These are phyloP conservation scores for Medicago truncatula DNA, from an alignment of 306 rosid species.

Conservation along the genomic window DNA sequence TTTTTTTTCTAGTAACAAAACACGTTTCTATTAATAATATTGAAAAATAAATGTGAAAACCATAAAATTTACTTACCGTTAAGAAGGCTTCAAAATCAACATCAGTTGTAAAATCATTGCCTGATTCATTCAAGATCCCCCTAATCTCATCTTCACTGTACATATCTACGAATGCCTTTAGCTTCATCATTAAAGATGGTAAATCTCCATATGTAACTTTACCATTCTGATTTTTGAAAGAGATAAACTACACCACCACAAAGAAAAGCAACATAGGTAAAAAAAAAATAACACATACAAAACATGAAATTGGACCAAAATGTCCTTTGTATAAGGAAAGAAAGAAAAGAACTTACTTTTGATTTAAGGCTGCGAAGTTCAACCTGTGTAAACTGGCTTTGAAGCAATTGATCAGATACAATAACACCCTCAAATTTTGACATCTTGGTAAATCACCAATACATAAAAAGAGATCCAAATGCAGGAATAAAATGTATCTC, in stretches of 20 bases:
- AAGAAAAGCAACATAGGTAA: conserved; percentile 32
- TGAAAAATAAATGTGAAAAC: conserved; percentile 1
- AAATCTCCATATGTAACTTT: conserved; percentile 73
- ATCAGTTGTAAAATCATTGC: conserved; percentile 61
- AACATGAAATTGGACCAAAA: conserved; percentile 29
- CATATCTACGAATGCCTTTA: conserved; percentile 69
- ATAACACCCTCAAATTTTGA: conserved; percentile 80
- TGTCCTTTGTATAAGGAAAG: not conserved
- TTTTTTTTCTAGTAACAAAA: not conserved
- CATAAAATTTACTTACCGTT: conserved; percentile 59
- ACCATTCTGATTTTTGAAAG: conserved; percentile 72
- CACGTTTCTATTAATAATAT: not conserved
- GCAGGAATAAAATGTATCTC: conserved; percentile 39
- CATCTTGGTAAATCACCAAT: conserved; percentile 59
- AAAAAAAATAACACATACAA: conserved; percentile 19
- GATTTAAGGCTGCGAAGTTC: conserved; percentile 89
- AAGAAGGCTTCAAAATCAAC: conserved; percentile 91
- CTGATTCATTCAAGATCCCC: conserved; percentile 64
- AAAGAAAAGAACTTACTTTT: conserved; percentile 58
- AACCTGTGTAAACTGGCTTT: conserved; percentile 91
- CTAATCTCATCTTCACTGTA: conserved; percentile 72
- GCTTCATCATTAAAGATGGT: conserved; percentile 67
- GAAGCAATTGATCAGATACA: conserved; percentile 92
- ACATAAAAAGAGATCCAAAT: conserved; percentile 18
- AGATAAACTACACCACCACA: conserved; percentile 57